phyloP scores from a whole-genome alignment of 257 asterid species.

The Eucommia ulmoides region DNA sequence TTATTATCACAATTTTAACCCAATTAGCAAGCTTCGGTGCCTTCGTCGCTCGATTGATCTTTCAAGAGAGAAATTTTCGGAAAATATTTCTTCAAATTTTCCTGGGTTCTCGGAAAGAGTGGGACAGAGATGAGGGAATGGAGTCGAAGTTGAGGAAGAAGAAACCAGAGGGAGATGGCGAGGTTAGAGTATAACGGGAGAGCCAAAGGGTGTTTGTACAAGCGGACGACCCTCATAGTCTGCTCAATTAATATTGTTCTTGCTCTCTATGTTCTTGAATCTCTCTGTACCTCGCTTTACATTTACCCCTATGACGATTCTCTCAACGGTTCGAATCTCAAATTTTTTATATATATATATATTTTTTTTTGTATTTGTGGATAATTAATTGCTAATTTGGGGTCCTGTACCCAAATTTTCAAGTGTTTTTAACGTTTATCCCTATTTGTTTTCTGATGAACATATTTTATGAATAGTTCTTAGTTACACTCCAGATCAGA shows the following conservation, averaged over 20 bases:
- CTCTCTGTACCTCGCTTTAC: conserved; percentile 60
- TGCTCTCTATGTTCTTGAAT: conserved; percentile 70
- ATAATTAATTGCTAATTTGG: too few relatives aligned
- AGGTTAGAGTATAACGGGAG: neutral
- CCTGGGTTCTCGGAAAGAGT: neutral
- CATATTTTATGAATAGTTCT: conserved; percentile 28
- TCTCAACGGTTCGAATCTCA: conserved; percentile 19
- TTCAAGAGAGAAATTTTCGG: too few relatives aligned
- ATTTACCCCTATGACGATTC: conserved; percentile 41
- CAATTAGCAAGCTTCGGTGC: too few relatives aligned
- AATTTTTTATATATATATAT: too few relatives aligned
- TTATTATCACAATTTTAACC: too few relatives aligned
- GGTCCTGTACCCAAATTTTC: too few relatives aligned
- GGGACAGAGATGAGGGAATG: conserved; percentile 17
- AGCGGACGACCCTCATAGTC: conserved; percentile 49
- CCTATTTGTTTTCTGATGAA: neutral
- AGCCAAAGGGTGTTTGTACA: conserved; percentile 76
- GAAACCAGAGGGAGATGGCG: conserved; percentile 25
- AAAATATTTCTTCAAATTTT: neutral
- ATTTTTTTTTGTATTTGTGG: neutral
- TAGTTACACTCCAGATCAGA: conserved; percentile 62
- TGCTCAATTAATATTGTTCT: conserved; percentile 65
- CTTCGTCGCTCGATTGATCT: too few relatives aligned
- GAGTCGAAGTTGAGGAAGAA: conserved; percentile 36
- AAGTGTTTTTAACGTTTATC: too few relatives aligned